A percentile compares a stretch with the other conserved stretches of the same genome.
Evolutionary conservation across 2,329 filamentous ascomycete species (phyloP).

Genomic region (Stagonosporopsis tanaceti): DNA sequence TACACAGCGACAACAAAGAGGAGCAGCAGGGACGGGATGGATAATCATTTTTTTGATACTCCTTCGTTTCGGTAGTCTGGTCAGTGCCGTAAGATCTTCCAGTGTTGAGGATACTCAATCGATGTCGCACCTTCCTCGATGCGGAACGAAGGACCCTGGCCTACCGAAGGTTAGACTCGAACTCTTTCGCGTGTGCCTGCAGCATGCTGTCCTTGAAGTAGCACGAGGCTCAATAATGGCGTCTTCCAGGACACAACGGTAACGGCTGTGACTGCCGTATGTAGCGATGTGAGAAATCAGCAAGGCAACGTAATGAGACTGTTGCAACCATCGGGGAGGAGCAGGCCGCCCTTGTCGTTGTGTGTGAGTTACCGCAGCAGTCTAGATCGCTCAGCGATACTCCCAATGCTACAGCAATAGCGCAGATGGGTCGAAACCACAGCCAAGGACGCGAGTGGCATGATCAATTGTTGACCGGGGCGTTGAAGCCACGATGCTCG

Average conservation of each 20-base stretch:
- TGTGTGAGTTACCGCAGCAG: not conserved
- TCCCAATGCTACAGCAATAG: not conserved
- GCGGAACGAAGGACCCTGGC: conserved; percentile 23
- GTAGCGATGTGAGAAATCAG: not conserved
- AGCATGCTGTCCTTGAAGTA: conserved; percentile 6
- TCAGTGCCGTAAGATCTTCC: not conserved
- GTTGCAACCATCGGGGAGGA: conserved; percentile 4
- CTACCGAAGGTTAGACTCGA: conserved; percentile 19
- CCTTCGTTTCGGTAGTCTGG: not conserved
- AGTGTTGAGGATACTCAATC: conserved; percentile 23
- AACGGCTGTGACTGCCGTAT: conserved; percentile 6
- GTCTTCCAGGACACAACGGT: not conserved
- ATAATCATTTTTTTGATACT: not conserved
- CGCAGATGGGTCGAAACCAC: not conserved
- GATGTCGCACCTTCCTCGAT: conserved; percentile 24
- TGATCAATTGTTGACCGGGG: not conserved
- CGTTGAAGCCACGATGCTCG: conserved; percentile 6
- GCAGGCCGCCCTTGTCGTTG: conserved; percentile 2
- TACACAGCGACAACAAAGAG: conserved; percentile 8
- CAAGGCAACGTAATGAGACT: conserved; percentile 12
- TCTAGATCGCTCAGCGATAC: not conserved
- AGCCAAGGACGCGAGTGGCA: conserved; percentile 1
- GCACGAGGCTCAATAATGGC: not conserved
- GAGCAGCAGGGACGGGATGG: not conserved
- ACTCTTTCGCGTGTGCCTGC: conserved; percentile 25